Evolutionary conservation across 1,284 basidiomycete species (phyloP).

Genomic region (Psilocybe mexicana): DNA sequence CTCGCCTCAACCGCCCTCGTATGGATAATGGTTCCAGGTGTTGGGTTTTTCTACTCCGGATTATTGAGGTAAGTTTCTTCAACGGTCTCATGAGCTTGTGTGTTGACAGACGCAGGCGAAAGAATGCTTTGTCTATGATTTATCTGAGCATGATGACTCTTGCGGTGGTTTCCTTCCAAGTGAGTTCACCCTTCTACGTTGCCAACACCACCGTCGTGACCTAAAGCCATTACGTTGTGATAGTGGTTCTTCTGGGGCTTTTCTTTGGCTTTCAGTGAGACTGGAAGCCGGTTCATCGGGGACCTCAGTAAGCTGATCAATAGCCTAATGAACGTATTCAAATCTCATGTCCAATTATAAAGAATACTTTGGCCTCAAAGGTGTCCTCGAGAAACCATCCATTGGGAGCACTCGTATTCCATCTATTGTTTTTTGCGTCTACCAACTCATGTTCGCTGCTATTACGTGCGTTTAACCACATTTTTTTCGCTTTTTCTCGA

Average conservation of each 20-base stretch:
- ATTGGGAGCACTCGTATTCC: slow-evolving; percentile 75
- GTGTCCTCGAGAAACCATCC: slow-evolving; percentile 77
- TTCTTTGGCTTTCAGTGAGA: slow-evolving; percentile 69
- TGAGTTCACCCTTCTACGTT: slow-evolving; percentile 24
- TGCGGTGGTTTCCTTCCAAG: slow-evolving; percentile 74
- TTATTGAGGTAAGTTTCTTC: slow-evolving; percentile 37
- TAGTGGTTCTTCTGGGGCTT: slow-evolving; percentile 57
- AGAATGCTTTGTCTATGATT: slow-evolving; percentile 93
- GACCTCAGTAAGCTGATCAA: slow-evolving; percentile 52
- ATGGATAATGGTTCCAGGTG: slow-evolving; percentile 91
- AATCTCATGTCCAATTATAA: neutral
- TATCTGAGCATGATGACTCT: slow-evolving; percentile 83
- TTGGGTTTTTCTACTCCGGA: slow-evolving; percentile 92
- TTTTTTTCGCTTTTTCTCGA: neutral
- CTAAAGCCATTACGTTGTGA: neutral
- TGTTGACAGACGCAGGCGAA: slow-evolving; percentile 49
- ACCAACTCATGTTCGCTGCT: slow-evolving; percentile 87
- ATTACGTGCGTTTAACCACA: slow-evolving; percentile 55
- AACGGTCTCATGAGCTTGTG: neutral
- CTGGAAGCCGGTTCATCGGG: slow-evolving; percentile 60
- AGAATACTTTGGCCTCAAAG: slow-evolving; percentile 82
- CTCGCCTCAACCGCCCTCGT: slow-evolving; percentile 74
- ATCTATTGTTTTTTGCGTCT: slow-evolving; percentile 84
- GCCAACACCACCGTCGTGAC: neutral
- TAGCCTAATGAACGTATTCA: neutral